These are phyloP conservation scores for Diplotaxis tenuifolia DNA, from an alignment of 345 rosid species.

Conservation along the genomic window DNA sequence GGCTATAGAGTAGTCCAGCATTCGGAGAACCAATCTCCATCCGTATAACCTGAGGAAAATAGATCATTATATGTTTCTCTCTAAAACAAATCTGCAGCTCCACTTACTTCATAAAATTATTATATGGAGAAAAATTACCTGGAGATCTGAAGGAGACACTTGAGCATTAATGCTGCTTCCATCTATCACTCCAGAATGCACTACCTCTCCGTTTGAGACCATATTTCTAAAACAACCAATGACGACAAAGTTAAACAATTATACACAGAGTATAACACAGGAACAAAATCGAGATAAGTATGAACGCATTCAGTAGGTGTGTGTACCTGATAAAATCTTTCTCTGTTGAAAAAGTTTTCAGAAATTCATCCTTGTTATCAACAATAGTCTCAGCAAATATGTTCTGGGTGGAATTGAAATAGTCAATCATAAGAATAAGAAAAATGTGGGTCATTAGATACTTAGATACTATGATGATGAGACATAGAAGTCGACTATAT, in stretches of 20 bases:
- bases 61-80: background rate
- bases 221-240: constrained; percentile 50
- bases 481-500: background rate
- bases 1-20: constrained; percentile 84
- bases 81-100: background rate
- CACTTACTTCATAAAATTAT: no score
- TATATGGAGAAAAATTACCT: no score
- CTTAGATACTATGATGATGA: background rate
- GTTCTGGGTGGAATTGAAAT: constrained; percentile 41
- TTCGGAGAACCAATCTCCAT: constrained; percentile 56
- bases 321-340: constrained; percentile 62
- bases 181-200: constrained; percentile 43
- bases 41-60: constrained; percentile 59
- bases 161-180: constrained; percentile 40
- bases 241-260: background rate
- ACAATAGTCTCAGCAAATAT: constrained; percentile 86
- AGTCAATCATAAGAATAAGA: constrained; percentile 23
- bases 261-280: background rate
- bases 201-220: constrained; percentile 57
- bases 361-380: constrained; percentile 70
- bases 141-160: constrained; percentile 46
- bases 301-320: constrained; percentile 7
- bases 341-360: constrained; percentile 67
- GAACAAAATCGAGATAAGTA: background rate
- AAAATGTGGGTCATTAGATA: background rate